These are phyloP conservation scores for Butyriboletus loyo DNA, from an alignment of 768 basidiomycete species.

Conservation along the genomic window DNA sequence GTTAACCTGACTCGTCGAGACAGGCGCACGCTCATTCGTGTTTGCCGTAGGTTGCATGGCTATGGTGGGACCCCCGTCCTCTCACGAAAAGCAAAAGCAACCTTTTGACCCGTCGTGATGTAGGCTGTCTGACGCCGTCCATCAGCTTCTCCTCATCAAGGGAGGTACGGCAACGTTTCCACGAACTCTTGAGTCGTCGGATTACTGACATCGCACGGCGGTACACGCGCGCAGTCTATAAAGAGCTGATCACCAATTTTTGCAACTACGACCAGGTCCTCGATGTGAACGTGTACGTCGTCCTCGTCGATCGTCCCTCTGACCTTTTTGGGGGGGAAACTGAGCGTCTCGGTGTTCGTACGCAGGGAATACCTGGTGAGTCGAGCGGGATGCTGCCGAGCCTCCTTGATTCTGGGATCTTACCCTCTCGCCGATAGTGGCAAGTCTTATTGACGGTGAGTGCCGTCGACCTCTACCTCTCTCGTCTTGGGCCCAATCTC, in stretches of 20 bases:
- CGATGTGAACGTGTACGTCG: slow-evolving; percentile 10
- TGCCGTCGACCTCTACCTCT: background rate
- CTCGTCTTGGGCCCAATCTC: background rate
- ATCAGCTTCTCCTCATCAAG: slow-evolving; percentile 16
- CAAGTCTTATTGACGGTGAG: slow-evolving; percentile 20
- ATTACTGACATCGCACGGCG: slow-evolving; percentile 4
- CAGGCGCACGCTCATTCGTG: background rate
- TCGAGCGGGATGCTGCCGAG: background rate
- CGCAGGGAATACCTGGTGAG: slow-evolving; percentile 17
- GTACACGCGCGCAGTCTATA: slow-evolving; percentile 5
- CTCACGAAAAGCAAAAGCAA: background rate
- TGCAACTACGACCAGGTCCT: slow-evolving; percentile 9
- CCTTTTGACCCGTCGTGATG: background rate
- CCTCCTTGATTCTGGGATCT: background rate
- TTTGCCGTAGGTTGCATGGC: slow-evolving; percentile 12
- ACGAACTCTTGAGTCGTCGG: background rate
- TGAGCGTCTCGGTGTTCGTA: background rate
- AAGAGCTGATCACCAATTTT: slow-evolving; percentile 12
- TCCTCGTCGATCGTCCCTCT: background rate
- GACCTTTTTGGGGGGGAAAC: background rate
- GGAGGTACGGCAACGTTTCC: slow-evolving; percentile 11
- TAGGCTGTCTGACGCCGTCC: slow-evolving; percentile 15
- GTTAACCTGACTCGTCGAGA: background rate
- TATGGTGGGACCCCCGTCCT: slow-evolving; percentile 7
- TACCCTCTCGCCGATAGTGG: slow-evolving; percentile 10